These are phyloP conservation scores for Combretum micranthum DNA, from an alignment of 345 rosid genomes.

Conservation along the genomic window DNA sequence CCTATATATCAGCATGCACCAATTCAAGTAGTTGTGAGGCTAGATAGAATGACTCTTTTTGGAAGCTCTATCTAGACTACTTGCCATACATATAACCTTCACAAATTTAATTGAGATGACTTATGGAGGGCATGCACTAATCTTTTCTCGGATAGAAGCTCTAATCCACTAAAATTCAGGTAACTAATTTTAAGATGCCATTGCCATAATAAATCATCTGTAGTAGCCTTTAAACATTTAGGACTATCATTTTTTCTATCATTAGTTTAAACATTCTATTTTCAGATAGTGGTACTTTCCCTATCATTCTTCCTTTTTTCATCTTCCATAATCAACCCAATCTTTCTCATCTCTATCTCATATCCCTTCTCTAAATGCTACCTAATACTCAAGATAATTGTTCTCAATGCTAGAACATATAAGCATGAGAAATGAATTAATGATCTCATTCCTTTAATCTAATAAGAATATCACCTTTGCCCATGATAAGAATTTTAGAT, in stretches of 20 bases:
- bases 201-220: neutral
- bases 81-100: slow-evolving; percentile 3
- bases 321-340: neutral
- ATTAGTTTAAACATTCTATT: neutral
- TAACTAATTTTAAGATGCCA: neutral
- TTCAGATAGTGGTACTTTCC: neutral
- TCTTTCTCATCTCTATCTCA: neutral
- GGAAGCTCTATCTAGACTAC: neutral
- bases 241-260: neutral
- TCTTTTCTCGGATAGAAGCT: neutral
- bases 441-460: neutral
- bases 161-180: slow-evolving; percentile 4
- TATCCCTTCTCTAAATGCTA: neutral
- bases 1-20: neutral
- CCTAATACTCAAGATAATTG: neutral
- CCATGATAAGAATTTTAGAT: slow-evolving; percentile 1
- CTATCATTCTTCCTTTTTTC: neutral
- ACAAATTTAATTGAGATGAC: neutral
- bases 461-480: slow-evolving; percentile 3
- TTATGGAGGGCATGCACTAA: too few relatives aligned
- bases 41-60: neutral
- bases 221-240: neutral
- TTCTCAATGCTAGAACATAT: neutral
- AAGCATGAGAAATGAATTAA: slow-evolving; percentile 2
- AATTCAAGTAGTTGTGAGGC: neutral